Evolutionary conservation across 208 protist species (phyloP), one percentile per base, ranked within the genome.

Genomic region (Acanthamoeba triangularis): DNA sequence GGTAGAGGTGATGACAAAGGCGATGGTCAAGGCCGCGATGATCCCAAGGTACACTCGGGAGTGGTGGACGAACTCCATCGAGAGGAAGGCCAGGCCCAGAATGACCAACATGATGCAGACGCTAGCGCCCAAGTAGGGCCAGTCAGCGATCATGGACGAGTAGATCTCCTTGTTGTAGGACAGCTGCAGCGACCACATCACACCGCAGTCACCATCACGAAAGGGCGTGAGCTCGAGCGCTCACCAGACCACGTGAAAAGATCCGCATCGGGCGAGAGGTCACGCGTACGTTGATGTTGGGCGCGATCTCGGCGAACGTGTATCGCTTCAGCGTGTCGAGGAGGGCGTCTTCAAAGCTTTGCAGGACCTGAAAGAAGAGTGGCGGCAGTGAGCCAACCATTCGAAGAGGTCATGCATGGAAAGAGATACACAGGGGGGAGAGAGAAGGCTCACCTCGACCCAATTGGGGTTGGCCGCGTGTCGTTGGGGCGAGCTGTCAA

Each of bases 101-200:
- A 90, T 37, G 54, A 37, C 18, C 20, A 90, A 23, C 82, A 90
- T 90, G 54, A 90, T 59, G 56, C 82, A 33, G 33, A 90, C 82
- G 56, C 49, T 90, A 3, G 82, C 54, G 56, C 49, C 33, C 82
- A 90, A 23, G 49, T 33, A 90, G 7, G 33, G 82, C 56, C 54
- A 67, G 35, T 59, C 54, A n/a, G 56, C 49, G 30, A 90, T 44
- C 49, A 90, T 69, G 44, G 82, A 49, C n/a, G 82, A 67, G 82
- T 69, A 90, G 82, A 67, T 35, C 82, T 69, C 33, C 82, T 67
- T 90, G 82, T 59, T 59, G 56, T 67, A 67, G 49, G 82, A 90
- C 8, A 67, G n/a, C 49, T 90, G 41, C 3, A 37, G 4, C 3
- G 20, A 56, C 76, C 6, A 28, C 47, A 30, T n/a, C 37, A 16